Evolutionary conservation across 2,329 filamentous ascomycete genomes (phyloP).

Genomic region (Aspergillus sclerotialis): DNA sequence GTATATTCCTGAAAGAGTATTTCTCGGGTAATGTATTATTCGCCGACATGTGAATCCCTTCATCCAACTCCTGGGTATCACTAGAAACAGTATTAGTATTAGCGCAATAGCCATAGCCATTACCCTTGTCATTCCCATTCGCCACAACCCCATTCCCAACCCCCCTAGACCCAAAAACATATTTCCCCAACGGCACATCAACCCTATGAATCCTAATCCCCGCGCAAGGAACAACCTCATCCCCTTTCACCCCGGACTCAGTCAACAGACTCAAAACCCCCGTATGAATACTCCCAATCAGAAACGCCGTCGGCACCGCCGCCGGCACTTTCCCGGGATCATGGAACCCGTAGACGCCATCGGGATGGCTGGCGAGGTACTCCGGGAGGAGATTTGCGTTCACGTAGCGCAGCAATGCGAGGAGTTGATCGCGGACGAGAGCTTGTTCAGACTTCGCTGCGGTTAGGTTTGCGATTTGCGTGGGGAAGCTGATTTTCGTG

Average conservation of each 20-base stretch:
- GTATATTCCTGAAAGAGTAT: constrained; percentile 20
- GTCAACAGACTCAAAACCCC: constrained; percentile 22
- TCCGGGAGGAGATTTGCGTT: constrained; percentile 3
- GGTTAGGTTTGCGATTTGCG: constrained; percentile 1
- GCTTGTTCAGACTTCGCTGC: constrained; percentile 1
- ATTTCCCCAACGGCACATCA: constrained; percentile 29
- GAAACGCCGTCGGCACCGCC: constrained; percentile 21
- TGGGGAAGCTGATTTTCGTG: too few species aligned
- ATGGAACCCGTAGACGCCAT: constrained; percentile 1
- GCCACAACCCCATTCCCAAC: too few species aligned
- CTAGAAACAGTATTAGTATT: too few species aligned
- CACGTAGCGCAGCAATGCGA: constrained; percentile 3
- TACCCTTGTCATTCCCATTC: too few species aligned
- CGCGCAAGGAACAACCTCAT: constrained; percentile 8
- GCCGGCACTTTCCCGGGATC: constrained; percentile 14
- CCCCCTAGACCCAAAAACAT: too few species aligned
- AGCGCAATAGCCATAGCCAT: too few species aligned
- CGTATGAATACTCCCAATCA: constrained; percentile 32
- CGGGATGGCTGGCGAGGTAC: constrained; percentile 16
- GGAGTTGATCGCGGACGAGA: constrained; percentile 3
- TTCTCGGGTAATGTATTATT: constrained; percentile 1
- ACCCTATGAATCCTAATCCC: constrained; percentile 22
- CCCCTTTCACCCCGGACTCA: background rate
- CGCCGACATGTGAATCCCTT: too few species aligned
- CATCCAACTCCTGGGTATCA: too few species aligned